These are phyloP conservation scores for Alloteropsis semialata DNA, from an alignment of 176 grass and related monocot species.

Conservation along the genomic window DNA sequence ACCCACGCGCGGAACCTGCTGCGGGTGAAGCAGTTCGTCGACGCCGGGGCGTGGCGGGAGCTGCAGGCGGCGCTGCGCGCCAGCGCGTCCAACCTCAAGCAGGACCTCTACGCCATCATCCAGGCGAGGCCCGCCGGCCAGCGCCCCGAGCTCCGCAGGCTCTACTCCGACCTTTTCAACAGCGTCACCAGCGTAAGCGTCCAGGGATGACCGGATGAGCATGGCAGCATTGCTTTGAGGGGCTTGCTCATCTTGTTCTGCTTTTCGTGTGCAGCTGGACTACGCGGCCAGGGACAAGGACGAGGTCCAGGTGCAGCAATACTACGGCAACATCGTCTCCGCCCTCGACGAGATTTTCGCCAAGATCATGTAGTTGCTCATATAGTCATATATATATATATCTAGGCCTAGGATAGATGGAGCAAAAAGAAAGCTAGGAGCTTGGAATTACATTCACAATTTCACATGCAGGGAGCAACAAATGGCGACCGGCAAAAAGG, in stretches of 20 bases:
- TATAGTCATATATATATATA: too few relatives aligned
- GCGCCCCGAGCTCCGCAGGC: conserved; percentile 61
- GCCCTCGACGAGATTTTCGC: conserved; percentile 60
- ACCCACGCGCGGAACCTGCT: conserved; percentile 63
- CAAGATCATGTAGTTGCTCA: conserved; percentile 39
- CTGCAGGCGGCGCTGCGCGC: conserved; percentile 52
- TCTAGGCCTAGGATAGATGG: conserved; percentile 1
- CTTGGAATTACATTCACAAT: not conserved
- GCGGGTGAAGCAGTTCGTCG: conserved; percentile 57
- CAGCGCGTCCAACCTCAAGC: conserved; percentile 66
- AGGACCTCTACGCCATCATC: conserved; percentile 92
- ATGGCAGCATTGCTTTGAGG: not conserved
- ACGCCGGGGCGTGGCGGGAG: conserved; percentile 72
- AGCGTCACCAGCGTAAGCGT: conserved; percentile 52
- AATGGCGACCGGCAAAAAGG: conserved; percentile 34
- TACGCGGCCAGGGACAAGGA: conserved; percentile 67
- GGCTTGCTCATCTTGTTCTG: not conserved
- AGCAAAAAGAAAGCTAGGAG: not conserved
- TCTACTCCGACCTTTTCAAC: conserved; percentile 86
- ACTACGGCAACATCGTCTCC: conserved; percentile 55
- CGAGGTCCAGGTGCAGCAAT: conserved; percentile 43
- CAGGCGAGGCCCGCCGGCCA: conserved; percentile 43
- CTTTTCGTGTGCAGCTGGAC: conserved; percentile 47
- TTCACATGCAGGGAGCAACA: conserved; percentile 17
- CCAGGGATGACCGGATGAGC: too few relatives aligned